Evolutionary conservation across 805 yeast species (phyloP), one percentile per base, ranked within the genome.

Genomic region (Monosporozyma aerobia): DNA sequence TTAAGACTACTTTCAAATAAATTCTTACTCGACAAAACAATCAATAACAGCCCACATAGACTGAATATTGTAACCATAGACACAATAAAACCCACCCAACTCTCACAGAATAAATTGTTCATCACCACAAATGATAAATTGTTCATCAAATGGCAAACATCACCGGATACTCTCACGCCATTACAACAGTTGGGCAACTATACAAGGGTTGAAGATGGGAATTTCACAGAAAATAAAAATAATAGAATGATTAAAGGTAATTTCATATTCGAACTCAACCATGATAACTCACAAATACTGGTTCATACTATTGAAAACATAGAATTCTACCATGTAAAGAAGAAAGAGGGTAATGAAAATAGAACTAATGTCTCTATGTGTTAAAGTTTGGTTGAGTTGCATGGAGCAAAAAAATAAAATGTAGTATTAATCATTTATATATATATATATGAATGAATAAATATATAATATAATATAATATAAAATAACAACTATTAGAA

Each of bases 231-330:
- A 5, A 32, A 32, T 33, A 32, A 32, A 43, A 44, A 41, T 32
- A 29, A 41, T 40, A 52, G 46, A 40, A 52, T 46, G 39, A 51
- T 47, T 33, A 57, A 16, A 52, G 92, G 90, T 1, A 64, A 81
- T 2, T 85, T 85, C 59, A 73, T 83, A 7, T 84, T 84, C 61
- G 90, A 85, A 60, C 70, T 85, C 53, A 79, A 76, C 59, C 74
- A 74, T 25, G 69, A 71, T n/a, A 81, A 82, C 61, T 75, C 78
- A 53, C 63, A 72, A 54, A 78, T 85, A 35, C 47, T 73, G 6
- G 87, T 81, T 5, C 87, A 84, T 61, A 81, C 86, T 2, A 74
- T 85, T 33, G 92, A 85, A 58, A 77, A 82, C 58, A 73, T 85
- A 52, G 83, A 83, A 54, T 72, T 83, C 45, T 66, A 79, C 25